Percentiles rank a stretch among this genome's conserved stretches.
Conservation (phyloP, 768 basidiomycete genomes). For the Trametes cinnabarina region DNA sequence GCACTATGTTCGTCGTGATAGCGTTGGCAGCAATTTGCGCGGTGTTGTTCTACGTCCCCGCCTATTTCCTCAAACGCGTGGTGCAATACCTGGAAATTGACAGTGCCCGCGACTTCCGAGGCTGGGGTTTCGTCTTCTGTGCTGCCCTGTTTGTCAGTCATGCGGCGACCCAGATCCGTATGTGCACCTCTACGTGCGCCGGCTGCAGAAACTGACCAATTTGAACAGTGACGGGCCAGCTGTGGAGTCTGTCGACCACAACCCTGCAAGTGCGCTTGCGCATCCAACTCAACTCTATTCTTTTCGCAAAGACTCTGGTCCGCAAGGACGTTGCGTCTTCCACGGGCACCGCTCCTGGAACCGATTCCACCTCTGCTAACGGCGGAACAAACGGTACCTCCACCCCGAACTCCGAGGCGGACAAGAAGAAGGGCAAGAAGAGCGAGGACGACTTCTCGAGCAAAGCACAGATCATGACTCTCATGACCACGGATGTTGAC, state of each 20-base stretch:
- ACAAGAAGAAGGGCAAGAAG: conserved; percentile 58
- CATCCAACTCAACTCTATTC: conserved; percentile 77
- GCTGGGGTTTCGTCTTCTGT: conserved; percentile 76
- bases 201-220: not conserved
- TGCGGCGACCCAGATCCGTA: conserved; percentile 43
- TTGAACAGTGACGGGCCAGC: conserved; percentile 56
- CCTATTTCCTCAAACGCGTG: conserved; percentile 60
- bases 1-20: conserved; percentile 41
- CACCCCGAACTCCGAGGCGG: conserved; percentile 12
- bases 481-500: conserved; percentile 95
- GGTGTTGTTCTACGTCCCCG: conserved; percentile 58
- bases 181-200: no score
- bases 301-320: conserved; percentile 83
- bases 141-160: conserved; percentile 49
- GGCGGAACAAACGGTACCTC: not conserved
- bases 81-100: conserved; percentile 67
- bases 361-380: not conserved
- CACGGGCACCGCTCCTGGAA: conserved; percentile 1
- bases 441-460: conserved; percentile 57
- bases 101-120: conserved; percentile 47
- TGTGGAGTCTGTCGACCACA: conserved; percentile 70
- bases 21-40: conserved; percentile 56
- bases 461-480: conserved; percentile 85
- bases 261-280: conserved; percentile 67
- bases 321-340: conserved; percentile 81